phyloP scores from a whole-genome alignment of 2,329 filamentous ascomycete genomes.

The Monosporascus sp. region DNA sequence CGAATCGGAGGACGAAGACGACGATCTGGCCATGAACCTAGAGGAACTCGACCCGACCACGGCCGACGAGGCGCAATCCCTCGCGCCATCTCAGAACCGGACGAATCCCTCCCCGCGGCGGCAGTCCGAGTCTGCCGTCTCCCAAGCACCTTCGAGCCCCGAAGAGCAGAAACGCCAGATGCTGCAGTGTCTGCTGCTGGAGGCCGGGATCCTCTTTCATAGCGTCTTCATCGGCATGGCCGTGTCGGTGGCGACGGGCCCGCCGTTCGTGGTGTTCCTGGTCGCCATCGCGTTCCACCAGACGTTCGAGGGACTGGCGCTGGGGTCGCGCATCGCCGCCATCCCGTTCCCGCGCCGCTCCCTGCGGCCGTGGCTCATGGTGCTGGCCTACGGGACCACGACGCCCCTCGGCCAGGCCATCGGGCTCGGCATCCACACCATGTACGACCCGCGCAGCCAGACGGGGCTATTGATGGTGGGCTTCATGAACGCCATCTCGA shows the following conservation, averaged over 20 bases:
- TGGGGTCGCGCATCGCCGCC: slow-evolving; percentile 78
- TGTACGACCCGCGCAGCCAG: slow-evolving; percentile 75
- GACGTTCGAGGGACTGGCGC: slow-evolving; percentile 81
- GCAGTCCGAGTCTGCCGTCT: slow-evolving; percentile 19
- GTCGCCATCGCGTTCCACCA: slow-evolving; percentile 81
- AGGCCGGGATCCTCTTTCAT: slow-evolving; percentile 81
- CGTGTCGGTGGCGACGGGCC: slow-evolving; percentile 72
- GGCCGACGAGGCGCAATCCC: slow-evolving; percentile 23
- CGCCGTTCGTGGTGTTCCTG: slow-evolving; percentile 73
- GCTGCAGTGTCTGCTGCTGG: slow-evolving; percentile 72
- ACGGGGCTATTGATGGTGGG: slow-evolving; percentile 76
- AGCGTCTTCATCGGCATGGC: slow-evolving; percentile 86
- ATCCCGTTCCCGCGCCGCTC: slow-evolving; percentile 72
- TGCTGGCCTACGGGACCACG: slow-evolving; percentile 67
- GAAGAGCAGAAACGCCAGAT: slow-evolving; percentile 62
- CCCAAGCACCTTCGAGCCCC: slow-evolving; percentile 30
- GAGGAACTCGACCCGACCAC: slow-evolving; percentile 51
- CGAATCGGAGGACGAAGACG: slow-evolving; percentile 39
- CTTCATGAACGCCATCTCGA: slow-evolving; percentile 81
- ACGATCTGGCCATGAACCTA: slow-evolving; percentile 54
- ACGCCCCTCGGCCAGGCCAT: slow-evolving; percentile 82
- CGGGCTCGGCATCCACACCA: slow-evolving; percentile 67
- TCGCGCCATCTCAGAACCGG: slow-evolving; percentile 14
- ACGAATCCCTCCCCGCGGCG: slow-evolving; percentile 2
- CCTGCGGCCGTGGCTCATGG: slow-evolving; percentile 76